These are phyloP conservation scores for Nemania sp. DNA, from an alignment of 2,329 filamentous ascomycete genomes.

Conservation along the genomic window DNA sequence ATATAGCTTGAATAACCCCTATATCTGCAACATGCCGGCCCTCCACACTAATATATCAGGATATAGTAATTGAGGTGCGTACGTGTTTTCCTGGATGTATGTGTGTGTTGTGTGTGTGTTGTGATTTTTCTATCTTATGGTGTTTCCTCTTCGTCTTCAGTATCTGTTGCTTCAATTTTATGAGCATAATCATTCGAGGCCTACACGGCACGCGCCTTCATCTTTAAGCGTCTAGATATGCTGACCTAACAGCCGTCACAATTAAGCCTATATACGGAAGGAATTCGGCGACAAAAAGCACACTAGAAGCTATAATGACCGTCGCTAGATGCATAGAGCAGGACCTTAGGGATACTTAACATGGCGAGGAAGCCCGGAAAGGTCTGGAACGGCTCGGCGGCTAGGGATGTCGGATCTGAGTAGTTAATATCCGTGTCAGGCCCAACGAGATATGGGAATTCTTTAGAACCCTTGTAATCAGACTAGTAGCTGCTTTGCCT, in stretches of 20 bases:
- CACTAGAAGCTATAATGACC: constrained; percentile 49
- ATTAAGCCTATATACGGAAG: constrained; percentile 31
- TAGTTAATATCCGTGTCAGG: constrained; percentile 34
- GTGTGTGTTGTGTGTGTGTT: not conserved
- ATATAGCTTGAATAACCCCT: not conserved
- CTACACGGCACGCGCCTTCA: too few relatives aligned
- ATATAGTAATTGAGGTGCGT: not conserved
- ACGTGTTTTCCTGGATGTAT: not conserved
- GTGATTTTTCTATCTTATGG: too few relatives aligned
- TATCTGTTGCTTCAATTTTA: too few relatives aligned
- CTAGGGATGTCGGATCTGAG: constrained; percentile 44
- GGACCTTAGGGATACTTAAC: constrained; percentile 31
- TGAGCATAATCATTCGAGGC: too few relatives aligned
- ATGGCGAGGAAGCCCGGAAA: constrained; percentile 45
- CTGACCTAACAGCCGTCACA: constrained; percentile 46
- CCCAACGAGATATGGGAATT: constrained; percentile 30
- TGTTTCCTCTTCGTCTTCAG: too few relatives aligned
- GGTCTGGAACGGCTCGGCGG: constrained; percentile 45
- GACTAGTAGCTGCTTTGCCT: constrained; percentile 39
- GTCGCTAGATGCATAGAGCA: constrained; percentile 17
- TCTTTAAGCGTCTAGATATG: constrained; percentile 37
- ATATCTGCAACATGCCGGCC: too few relatives aligned
- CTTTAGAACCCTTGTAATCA: constrained; percentile 30
- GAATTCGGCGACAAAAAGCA: constrained; percentile 41
- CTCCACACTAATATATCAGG: not conserved